Conservation (phyloP, 805 yeast genomes). For the Aciculoconidium aculeatum region DNA sequence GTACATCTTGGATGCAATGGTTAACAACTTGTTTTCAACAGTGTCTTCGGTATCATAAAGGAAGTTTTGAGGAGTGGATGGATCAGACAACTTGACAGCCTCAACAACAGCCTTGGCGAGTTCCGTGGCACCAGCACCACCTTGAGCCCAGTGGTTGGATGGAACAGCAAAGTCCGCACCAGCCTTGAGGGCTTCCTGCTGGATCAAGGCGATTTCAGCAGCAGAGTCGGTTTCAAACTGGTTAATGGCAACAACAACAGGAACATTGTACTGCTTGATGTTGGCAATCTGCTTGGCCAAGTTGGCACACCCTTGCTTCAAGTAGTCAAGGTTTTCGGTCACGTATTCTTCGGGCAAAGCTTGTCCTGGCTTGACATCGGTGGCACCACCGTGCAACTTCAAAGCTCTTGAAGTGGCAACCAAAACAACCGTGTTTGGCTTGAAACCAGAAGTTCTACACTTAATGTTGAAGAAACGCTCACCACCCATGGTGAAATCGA, state of each 20-base stretch:
- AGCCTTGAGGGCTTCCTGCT: slow-evolving; percentile 75
- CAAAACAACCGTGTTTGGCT: slow-evolving; percentile 86
- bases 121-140: slow-evolving; percentile 84
- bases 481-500: slow-evolving; percentile 99
- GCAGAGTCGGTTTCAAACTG: slow-evolving; percentile 76
- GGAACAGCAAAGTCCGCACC: slow-evolving; percentile 91
- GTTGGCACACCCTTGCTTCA: slow-evolving; percentile 78
- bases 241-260: slow-evolving; percentile 89
- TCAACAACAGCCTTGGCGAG: slow-evolving; percentile 79
- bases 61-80: slow-evolving; percentile 37
- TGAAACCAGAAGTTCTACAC: slow-evolving; percentile 84
- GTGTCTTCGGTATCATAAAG: slow-evolving; percentile 66
- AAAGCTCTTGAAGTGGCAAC: slow-evolving; percentile 97
- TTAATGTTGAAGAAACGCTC: slow-evolving; percentile 95
- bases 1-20: slow-evolving; percentile 84
- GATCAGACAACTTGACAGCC: slow-evolving; percentile 48
- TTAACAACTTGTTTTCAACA: slow-evolving; percentile 73
- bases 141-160: slow-evolving; percentile 92
- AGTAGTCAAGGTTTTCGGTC: slow-evolving; percentile 73
- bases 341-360: slow-evolving; percentile 77
- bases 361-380: slow-evolving; percentile 92
- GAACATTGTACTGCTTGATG: slow-evolving; percentile 78
- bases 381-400: slow-evolving; percentile 95
- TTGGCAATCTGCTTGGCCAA: slow-evolving; percentile 86
- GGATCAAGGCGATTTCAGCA: slow-evolving; percentile 75